These are phyloP conservation scores for Hygrocybe coccinea DNA, from an alignment of 768 basidiomycete species.

Conservation along the genomic window DNA sequence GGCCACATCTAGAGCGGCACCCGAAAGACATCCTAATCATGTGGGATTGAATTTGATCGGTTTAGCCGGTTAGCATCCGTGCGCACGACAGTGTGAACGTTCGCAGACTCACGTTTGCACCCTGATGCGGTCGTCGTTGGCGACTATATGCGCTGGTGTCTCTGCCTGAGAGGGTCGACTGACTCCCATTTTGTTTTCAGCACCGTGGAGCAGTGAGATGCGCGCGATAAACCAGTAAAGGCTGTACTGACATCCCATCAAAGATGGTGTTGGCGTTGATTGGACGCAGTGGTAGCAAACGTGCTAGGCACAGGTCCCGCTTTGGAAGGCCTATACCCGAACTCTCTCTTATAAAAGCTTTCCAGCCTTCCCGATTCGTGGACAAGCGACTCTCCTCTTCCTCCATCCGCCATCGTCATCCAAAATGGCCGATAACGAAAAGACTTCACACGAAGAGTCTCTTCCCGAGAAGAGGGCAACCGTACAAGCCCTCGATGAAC, in stretches of 20 bases:
- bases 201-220: no score
- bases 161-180: no score
- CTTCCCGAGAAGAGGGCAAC: constrained; percentile 29
- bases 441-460: constrained; percentile 33
- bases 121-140: no score
- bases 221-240: no score
- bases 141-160: no score
- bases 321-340: no score
- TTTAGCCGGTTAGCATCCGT: no score
- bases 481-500: constrained; percentile 54
- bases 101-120: no score
- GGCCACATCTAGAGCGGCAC: background rate
- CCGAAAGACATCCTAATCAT: no score
- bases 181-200: no score
- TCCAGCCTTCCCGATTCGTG: background rate
- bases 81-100: no score
- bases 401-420: constrained; percentile 8
- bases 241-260: background rate
- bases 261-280: constrained; percentile 22
- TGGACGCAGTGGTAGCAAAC: constrained; percentile 30
- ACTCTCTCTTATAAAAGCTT: background rate
- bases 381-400: background rate
- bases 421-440: constrained; percentile 36
- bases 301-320: constrained; percentile 18
- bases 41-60: no score